Evolutionary conservation across 2,329 filamentous ascomycete species (phyloP).

Genomic region (Pseudocercospora fijiensis): DNA sequence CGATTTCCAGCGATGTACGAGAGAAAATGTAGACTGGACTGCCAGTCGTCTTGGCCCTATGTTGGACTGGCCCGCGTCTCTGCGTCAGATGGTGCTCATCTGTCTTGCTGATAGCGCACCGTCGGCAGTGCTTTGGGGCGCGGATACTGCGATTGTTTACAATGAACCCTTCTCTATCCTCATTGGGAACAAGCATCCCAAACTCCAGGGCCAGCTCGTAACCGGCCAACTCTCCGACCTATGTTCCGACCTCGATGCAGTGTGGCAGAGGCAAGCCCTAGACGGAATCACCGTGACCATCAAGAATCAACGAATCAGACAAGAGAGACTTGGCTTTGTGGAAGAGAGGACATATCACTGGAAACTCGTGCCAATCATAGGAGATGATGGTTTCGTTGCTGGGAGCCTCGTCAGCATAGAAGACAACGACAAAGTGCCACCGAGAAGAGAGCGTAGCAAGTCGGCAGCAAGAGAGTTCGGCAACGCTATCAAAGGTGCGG

Average conservation of each 20-base stretch:
- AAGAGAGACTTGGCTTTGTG: conserved; percentile 25
- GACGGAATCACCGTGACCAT: conserved; percentile 16
- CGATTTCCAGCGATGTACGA: conserved; percentile 21
- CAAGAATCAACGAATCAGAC: conserved; percentile 20
- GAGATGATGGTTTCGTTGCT: conserved; percentile 18
- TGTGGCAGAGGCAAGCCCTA: conserved; percentile 14
- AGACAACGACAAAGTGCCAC: conserved; percentile 21
- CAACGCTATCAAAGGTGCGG: conserved; percentile 18
- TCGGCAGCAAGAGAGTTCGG: conserved; percentile 21
- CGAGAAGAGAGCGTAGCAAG: conserved; percentile 22
- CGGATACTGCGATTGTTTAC: conserved; percentile 23
- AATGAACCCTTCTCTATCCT: conserved; percentile 26
- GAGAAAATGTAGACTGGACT: conserved; percentile 26
- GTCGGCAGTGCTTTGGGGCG: conserved; percentile 20
- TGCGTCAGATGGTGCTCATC: conserved; percentile 22
- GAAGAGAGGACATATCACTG: conserved; percentile 24
- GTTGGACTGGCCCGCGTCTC: conserved; percentile 17
- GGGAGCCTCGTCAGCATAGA: conserved; percentile 22
- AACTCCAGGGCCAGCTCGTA: conserved; percentile 21
- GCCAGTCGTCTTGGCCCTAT: conserved; percentile 21
- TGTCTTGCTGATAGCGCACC: conserved; percentile 19
- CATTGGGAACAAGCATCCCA: conserved; percentile 22
- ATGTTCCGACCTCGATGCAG: conserved; percentile 18
- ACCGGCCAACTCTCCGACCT: conserved; percentile 14
- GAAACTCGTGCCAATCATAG: conserved; percentile 25